phyloP scores from a whole-genome alignment of 257 asterid species.

The Penstemon eatonii region DNA sequence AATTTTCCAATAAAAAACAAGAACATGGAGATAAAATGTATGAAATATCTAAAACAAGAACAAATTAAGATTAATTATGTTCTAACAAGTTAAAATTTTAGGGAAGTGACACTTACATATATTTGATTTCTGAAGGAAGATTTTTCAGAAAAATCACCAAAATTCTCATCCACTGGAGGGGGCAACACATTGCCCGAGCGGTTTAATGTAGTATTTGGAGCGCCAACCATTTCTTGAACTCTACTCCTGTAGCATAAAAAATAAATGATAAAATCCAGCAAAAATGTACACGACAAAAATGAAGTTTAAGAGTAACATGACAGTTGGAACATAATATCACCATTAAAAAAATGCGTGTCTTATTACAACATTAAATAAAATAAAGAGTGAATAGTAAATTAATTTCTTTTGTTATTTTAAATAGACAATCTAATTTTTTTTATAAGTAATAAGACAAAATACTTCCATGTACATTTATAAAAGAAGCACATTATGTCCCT shows the following conservation, averaged over 20 bases:
- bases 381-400: too few relatives aligned
- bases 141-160: conserved; percentile 44
- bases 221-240: conserved; percentile 90
- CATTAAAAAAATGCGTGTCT: too few relatives aligned
- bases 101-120: conserved; percentile 47
- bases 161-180: conserved; percentile 60
- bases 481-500: too few relatives aligned
- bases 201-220: conserved; percentile 46
- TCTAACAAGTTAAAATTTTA: conserved; percentile 16
- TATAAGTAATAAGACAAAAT: too few relatives aligned
- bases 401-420: too few relatives aligned
- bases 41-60: neutral
- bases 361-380: too few relatives aligned
- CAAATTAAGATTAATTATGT: neutral
- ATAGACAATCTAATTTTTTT: too few relatives aligned
- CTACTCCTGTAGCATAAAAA: conserved; percentile 58
- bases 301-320: too few relatives aligned
- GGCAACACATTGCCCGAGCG: conserved; percentile 80
- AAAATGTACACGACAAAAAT: too few relatives aligned
- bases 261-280: conserved; percentile 25
- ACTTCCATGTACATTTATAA: too few relatives aligned
- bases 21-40: neutral
- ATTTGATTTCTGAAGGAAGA: conserved; percentile 42
- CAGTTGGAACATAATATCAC: too few relatives aligned
- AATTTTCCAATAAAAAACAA: neutral